These are phyloP conservation scores for Rhodotorula glutinis DNA, from an alignment of 1,284 basidiomycete genomes.

Conservation along the genomic window DNA sequence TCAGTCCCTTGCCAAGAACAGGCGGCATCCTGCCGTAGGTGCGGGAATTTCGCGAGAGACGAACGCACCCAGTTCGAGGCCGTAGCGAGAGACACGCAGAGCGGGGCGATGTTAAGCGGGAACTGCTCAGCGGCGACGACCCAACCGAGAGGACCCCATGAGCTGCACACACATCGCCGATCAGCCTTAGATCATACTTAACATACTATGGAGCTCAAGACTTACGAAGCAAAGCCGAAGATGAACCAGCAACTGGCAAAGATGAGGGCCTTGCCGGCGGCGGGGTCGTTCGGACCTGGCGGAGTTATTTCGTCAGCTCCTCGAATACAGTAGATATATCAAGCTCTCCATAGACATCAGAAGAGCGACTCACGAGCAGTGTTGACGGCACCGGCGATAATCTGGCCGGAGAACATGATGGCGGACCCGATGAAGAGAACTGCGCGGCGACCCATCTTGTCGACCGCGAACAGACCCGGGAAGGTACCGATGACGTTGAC, in stretches of 20 bases:
- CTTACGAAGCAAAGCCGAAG: constrained; percentile 51
- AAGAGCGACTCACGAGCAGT: neutral
- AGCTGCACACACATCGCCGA: neutral
- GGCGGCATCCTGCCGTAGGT: no score
- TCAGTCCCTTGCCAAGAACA: no score
- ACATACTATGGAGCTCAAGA: no score
- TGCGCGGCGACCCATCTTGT: constrained; percentile 52
- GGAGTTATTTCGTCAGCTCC: neutral
- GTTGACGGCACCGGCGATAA: constrained; percentile 51
- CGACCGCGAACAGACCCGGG: constrained; percentile 46
- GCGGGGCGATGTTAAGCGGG: constrained; percentile 49
- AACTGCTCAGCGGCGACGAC: constrained; percentile 51
- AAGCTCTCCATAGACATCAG: neutral
- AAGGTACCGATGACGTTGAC: constrained; percentile 38
- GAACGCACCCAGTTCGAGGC: constrained; percentile 49
- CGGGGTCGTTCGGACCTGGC: constrained; percentile 33
- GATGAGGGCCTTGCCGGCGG: constrained; percentile 53
- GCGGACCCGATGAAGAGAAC: constrained; percentile 52
- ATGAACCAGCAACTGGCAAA: constrained; percentile 55
- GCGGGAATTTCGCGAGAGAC: neutral
- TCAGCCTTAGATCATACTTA: constrained; percentile 50
- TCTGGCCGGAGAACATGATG: constrained; percentile 51
- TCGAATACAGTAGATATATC: no score
- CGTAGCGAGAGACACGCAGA: constrained; percentile 50
- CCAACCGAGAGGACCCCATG: constrained; percentile 32